Conservation (phyloP, 345 rosid species). For the Moringa oleifera region DNA sequence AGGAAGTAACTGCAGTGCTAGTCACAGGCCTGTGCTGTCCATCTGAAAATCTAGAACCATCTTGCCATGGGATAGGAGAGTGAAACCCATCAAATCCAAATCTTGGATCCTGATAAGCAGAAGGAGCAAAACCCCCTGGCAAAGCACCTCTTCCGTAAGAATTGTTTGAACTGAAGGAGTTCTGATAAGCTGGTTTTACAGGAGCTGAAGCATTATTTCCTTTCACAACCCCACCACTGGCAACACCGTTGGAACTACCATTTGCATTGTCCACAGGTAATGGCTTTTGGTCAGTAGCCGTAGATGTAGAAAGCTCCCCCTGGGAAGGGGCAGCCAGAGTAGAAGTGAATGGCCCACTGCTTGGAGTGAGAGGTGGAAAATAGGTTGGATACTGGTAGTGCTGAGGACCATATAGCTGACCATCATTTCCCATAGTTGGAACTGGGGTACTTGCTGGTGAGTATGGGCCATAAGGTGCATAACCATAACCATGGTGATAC, state of each 20-base stretch:
- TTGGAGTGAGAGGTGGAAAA: constrained; percentile 55
- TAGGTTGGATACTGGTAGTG: constrained; percentile 87
- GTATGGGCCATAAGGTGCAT: constrained; percentile 64
- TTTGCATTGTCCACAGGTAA: constrained; percentile 49
- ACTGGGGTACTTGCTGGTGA: constrained; percentile 82
- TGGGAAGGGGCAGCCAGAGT: constrained; percentile 42
- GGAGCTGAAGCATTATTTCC: constrained; percentile 54
- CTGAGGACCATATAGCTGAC: constrained; percentile 78
- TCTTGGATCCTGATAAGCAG: constrained; percentile 70
- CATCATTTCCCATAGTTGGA: constrained; percentile 76
- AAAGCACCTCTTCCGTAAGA: constrained; percentile 50
- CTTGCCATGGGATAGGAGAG: constrained; percentile 46
- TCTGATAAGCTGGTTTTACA: constrained; percentile 45
- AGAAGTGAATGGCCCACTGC: constrained; percentile 49
- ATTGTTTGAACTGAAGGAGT: constrained; percentile 42
- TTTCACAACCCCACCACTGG: constrained; percentile 39
- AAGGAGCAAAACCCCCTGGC: constrained; percentile 38
- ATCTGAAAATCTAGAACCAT: constrained; percentile 44
- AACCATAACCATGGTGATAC: constrained; percentile 69
- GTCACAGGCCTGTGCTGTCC: constrained; percentile 44
- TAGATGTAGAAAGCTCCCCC: constrained; percentile 47
- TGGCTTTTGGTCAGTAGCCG: constrained; percentile 55
- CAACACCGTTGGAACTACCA: constrained; percentile 31
- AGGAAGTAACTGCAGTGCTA: constrained; percentile 38
- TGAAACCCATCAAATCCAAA: constrained; percentile 47